Percentiles rank a stretch among this genome's conserved stretches.
Conservation (phyloP, 2,329 filamentous ascomycete genomes). For the Chrysoporthe austroafricana region DNA sequence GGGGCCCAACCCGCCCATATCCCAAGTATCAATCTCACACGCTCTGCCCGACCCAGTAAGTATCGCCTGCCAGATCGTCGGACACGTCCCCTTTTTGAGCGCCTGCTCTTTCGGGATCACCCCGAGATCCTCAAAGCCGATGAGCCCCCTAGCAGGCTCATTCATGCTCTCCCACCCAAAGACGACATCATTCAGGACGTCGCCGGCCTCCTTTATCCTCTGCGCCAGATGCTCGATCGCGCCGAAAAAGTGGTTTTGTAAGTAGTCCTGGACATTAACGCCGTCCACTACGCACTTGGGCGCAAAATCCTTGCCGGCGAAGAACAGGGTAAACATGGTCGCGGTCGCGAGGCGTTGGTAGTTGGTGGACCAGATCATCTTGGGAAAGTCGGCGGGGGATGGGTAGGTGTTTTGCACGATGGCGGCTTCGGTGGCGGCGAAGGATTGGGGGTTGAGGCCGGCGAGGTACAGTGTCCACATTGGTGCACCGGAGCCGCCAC, state of each 20-base stretch:
- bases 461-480: conserved; percentile 98
- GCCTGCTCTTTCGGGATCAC: conserved; percentile 85
- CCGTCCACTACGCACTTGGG: conserved; percentile 96
- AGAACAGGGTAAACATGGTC: conserved; percentile 94
- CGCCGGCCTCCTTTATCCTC: conserved; percentile 86
- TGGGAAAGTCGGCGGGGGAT: conserved; percentile 83
- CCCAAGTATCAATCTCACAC: conserved; percentile 89
- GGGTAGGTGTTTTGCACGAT: conserved; percentile 94
- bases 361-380: conserved; percentile 99
- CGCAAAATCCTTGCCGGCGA: conserved; percentile 86
- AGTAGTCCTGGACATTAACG: conserved; percentile 93
- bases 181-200: conserved; percentile 82
- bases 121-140: conserved; percentile 81
- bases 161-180: conserved; percentile 98
- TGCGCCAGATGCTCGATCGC: conserved; percentile 82
- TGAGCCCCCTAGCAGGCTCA: conserved; percentile 87
- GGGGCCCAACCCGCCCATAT: conserved; percentile 90
- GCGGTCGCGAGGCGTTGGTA: conserved; percentile 86
- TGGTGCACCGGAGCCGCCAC: conserved; percentile 91
- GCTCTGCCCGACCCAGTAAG: conserved; percentile 88
- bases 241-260: conserved; percentile 82
- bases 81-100: conserved; percentile 88
- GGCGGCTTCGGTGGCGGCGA: conserved; percentile 85
- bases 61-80: conserved; percentile 92
- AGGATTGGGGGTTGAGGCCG: conserved; percentile 84